Base-by-base conservation (phyloP, 2,329 filamentous ascomycete species). In the Zymoseptoria brevis region DNA sequence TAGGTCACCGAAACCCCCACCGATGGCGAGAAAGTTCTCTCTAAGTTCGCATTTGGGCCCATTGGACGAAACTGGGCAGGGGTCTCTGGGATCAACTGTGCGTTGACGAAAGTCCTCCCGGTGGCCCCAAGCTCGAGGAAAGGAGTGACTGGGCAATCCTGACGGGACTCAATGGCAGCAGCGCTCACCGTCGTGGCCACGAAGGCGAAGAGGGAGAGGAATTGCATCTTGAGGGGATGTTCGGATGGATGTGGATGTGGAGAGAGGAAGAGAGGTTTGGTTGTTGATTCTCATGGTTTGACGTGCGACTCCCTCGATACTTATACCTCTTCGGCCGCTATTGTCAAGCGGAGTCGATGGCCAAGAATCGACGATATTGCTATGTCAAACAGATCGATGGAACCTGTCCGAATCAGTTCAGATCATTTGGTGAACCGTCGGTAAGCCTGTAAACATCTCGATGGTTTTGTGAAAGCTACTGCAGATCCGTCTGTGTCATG, bases 21-120 rank as follows among this genome's bases (percentile, higher is more conserved):
- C 4, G 51, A 62, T 3, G 67, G 67, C 8, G 62, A 49, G 58
- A 68, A 66, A 8, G 54, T 52, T 1, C 63, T 62, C 13, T 67
- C 59, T 21, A 68, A 50, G 52, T 65, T 56, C 21, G 50, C 50
- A n/a, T 53, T 53, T 8, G 6, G 4, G 22, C 51, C 51, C 5
- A 22, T 35, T 8, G 49, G 55, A 13, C 54, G 26, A 55, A 57
- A 60, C 19, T 57, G 35, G 4, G 54, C 55, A 22, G 55, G 58
- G n/a, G 54, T 57, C 30, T 48, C 60, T 26, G 66, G 64, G 8
- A 67, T 61, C 9, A 68, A 53, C 35, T 60, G 58, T 3, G 64
- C 61, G 16, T 56, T 50, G 1, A 54, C 53, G 57, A 68, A 66
- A 11, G 64, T 62, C 11, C 48, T 51, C 49, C 62, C 59, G 5